These are phyloP conservation scores for Orbilia blumenaviensis DNA, from an alignment of 2,329 filamentous ascomycete species.

Conservation along the genomic window DNA sequence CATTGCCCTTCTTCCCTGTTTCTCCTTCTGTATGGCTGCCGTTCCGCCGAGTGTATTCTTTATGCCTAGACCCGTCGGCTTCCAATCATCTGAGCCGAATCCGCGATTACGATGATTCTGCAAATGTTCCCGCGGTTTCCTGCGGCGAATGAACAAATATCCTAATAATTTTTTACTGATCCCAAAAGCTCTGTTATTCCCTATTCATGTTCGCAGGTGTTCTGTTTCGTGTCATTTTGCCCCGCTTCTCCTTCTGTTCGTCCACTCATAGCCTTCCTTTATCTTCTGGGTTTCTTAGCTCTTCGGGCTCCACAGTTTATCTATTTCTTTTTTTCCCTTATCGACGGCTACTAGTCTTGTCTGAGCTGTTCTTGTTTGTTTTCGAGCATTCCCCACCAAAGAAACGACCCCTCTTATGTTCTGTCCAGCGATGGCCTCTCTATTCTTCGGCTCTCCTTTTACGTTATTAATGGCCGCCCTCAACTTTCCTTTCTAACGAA, in stretches of 20 bases:
- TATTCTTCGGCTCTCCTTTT: conserved; percentile 17
- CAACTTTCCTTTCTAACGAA: conserved; percentile 26
- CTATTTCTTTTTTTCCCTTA: conserved; percentile 29
- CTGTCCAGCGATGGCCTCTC: conserved; percentile 39
- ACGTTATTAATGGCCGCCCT: conserved; percentile 17
- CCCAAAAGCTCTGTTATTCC: conserved; percentile 30
- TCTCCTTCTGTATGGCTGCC: neutral
- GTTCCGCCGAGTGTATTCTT: neutral
- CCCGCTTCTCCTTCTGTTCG: conserved; percentile 2
- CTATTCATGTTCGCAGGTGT: conserved; percentile 34
- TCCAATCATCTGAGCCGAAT: conserved; percentile 6
- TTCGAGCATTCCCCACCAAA: conserved; percentile 28
- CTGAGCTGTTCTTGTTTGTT: conserved; percentile 33
- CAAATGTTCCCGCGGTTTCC: neutral
- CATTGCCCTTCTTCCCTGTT: neutral
- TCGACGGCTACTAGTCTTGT: conserved; percentile 35
- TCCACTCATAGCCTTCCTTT: conserved; percentile 44
- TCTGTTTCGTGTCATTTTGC: conserved; percentile 41
- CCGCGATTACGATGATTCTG: neutral
- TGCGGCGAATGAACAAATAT: conserved; percentile 12
- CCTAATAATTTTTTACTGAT: conserved; percentile 17
- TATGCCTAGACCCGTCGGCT: neutral
- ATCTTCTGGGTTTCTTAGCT: conserved; percentile 30
- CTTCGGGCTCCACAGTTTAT: conserved; percentile 39
- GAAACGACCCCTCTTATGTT: conserved; percentile 25